phyloP scores from a whole-genome alignment of 306 rosid genomes.

The Dalbergia oliveri region DNA sequence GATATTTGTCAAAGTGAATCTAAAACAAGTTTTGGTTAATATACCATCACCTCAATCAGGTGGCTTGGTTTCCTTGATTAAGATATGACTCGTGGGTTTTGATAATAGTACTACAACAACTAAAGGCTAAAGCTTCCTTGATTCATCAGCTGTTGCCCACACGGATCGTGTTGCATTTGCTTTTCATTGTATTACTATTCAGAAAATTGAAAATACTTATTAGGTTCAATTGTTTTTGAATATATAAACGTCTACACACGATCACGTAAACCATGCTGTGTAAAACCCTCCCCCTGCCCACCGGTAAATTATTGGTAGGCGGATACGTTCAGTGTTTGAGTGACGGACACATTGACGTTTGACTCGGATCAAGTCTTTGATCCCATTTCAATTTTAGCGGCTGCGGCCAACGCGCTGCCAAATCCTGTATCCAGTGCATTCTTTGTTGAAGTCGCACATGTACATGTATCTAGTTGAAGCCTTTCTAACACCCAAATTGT shows the following conservation, averaged over 20 bases:
- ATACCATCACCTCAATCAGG: background rate
- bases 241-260: background rate
- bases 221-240: background rate
- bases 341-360: background rate
- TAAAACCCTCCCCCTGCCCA: background rate
- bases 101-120: background rate
- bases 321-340: background rate
- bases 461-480: background rate
- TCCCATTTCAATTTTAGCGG: background rate
- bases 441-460: background rate
- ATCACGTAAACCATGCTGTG: background rate
- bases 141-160: no score
- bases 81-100: background rate
- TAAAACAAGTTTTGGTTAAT: background rate
- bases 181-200: background rate
- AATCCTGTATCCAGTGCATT: background rate
- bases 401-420: conserved; percentile 5
- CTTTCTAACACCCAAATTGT: no score
- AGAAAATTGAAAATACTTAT: background rate
- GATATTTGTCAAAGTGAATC: background rate
- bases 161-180: background rate
- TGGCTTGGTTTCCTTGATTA: background rate
- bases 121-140: no score
- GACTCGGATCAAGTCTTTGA: background rate
- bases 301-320: background rate